Percentiles rank a stretch among this genome's conserved stretches.
phyloP scores from a whole-genome alignment of 768 basidiomycete species.

The Amanita muscaria region DNA sequence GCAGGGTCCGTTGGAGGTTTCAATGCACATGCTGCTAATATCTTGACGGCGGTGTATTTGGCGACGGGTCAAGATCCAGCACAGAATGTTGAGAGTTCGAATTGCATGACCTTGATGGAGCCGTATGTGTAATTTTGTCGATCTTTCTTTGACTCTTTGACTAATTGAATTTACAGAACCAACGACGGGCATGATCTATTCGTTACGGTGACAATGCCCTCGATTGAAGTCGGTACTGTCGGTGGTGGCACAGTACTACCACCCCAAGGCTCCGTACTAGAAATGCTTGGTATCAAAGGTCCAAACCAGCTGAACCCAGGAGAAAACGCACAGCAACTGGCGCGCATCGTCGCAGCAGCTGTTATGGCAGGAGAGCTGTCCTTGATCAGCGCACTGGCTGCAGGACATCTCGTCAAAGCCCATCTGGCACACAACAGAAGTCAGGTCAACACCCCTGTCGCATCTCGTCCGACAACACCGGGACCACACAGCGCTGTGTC shows the following conservation, averaged over 20 bases:
- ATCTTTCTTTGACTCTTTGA: background rate
- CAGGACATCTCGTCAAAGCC: constrained; percentile 89
- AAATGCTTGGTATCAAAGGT: constrained; percentile 89
- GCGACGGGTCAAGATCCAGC: constrained; percentile 99
- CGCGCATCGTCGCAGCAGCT: constrained; percentile 80
- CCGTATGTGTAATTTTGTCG: constrained; percentile 50
- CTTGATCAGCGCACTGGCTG: constrained; percentile 85
- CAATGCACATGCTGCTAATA: constrained; percentile 98
- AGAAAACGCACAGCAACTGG: constrained; percentile 81
- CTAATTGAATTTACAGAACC: constrained; percentile 35
- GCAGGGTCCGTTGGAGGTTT: constrained; percentile 96
- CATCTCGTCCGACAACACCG: constrained; percentile 54
- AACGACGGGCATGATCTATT: constrained; percentile 88
- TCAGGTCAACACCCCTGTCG: constrained; percentile 67
- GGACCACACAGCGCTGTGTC: constrained; percentile 20
- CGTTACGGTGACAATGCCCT: constrained; percentile 96
- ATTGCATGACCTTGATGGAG: constrained; percentile 99
- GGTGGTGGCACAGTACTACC: constrained; percentile 92
- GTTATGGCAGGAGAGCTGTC: constrained; percentile 98
- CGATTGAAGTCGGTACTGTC: constrained; percentile 96
- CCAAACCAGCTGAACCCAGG: constrained; percentile 85
- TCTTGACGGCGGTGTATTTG: constrained; percentile 89
- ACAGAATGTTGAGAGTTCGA: constrained; percentile 97
- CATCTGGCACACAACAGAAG: constrained; percentile 91
- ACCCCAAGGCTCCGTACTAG: constrained; percentile 85